Evolutionary conservation across 805 yeast genomes (phyloP).

Genomic region (Henningerozyma blattae): DNA sequence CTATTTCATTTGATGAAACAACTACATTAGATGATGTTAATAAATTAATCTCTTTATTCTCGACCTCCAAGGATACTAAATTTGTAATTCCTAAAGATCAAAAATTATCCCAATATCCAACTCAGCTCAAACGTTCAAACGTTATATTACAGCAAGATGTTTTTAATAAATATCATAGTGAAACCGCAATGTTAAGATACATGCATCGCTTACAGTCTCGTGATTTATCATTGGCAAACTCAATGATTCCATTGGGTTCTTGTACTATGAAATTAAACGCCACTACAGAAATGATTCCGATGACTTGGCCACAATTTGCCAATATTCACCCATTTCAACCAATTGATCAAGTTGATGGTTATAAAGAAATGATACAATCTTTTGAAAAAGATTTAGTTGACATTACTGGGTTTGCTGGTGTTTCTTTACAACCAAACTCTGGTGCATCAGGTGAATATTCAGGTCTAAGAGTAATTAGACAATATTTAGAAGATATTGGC

Average conservation of each 20-base stretch:
- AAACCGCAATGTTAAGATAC: constrained; percentile 89
- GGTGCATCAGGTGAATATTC: constrained; percentile 99
- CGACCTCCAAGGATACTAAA: constrained; percentile 24
- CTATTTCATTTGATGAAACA: constrained; percentile 69
- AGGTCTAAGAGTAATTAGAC: constrained; percentile 76
- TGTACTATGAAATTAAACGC: constrained; percentile 97
- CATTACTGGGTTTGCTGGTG: constrained; percentile 86
- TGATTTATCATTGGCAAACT: constrained; percentile 86
- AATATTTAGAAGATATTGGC: constrained; percentile 61
- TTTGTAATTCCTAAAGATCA: constrained; percentile 1
- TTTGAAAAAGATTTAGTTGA: constrained; percentile 77
- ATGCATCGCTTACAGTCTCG: constrained; percentile 72
- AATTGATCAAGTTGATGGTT: constrained; percentile 77
- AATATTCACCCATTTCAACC: constrained; percentile 92
- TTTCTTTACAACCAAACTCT: constrained; percentile 90
- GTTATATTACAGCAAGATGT: constrained; percentile 57
- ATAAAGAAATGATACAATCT: constrained; percentile 59
- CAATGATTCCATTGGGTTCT: constrained; percentile 96
- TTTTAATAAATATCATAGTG: constrained; percentile 81
- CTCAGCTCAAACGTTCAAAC: constrained; percentile 42
- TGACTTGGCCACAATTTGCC: constrained; percentile 89
- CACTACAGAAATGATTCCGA: constrained; percentile 88
- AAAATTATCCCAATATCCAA: constrained; percentile 39
- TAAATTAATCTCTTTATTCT: constrained; percentile 49
- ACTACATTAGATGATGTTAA: constrained; percentile 50